Conservation (phyloP, 805 yeast species). For the Schwanniomyces pseudopolymorphus region DNA sequence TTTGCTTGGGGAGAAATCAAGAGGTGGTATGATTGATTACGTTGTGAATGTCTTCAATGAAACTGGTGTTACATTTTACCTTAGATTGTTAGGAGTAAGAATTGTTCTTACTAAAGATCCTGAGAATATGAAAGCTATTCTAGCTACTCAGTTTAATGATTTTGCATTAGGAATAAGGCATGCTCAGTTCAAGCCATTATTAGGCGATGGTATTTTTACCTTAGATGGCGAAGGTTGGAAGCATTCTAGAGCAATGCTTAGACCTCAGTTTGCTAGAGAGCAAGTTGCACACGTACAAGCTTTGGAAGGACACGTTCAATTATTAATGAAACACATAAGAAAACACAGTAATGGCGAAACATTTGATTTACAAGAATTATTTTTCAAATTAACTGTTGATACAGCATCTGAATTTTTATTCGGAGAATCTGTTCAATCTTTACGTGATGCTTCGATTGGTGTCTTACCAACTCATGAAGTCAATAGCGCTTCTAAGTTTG, state of each 20-base stretch:
- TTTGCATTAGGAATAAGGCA: conserved; percentile 33
- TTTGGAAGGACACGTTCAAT: conserved; percentile 30
- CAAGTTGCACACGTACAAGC: conserved; percentile 32
- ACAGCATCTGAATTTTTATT: conserved; percentile 41
- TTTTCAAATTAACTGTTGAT: conserved; percentile 37
- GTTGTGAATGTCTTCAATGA: conserved; percentile 6
- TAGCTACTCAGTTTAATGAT: conserved; percentile 36
- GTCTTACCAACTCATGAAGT: conserved; percentile 15
- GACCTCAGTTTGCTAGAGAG: conserved; percentile 40
- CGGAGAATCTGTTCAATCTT: conserved; percentile 32
- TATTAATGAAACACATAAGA: conserved; percentile 21
- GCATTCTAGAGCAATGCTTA: conserved; percentile 33
- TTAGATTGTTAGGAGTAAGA: conserved; percentile 18
- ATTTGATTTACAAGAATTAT: conserved; percentile 34
- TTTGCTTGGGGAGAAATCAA: conserved; percentile 13
- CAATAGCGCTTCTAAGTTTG: conserved; percentile 19
- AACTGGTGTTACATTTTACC: conserved; percentile 11
- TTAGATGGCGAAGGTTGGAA: conserved; percentile 40
- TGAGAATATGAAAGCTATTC: conserved; percentile 35
- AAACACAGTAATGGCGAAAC: conserved; percentile 16
- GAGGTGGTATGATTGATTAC: conserved; percentile 20
- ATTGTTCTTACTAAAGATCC: conserved; percentile 32
- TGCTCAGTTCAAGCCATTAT: conserved; percentile 26
- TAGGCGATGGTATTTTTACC: conserved; percentile 41
- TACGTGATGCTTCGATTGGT: conserved; percentile 23